phyloP scores from a whole-genome alignment of 1,139 yeast species.

The Candida tetrigidarum region DNA sequence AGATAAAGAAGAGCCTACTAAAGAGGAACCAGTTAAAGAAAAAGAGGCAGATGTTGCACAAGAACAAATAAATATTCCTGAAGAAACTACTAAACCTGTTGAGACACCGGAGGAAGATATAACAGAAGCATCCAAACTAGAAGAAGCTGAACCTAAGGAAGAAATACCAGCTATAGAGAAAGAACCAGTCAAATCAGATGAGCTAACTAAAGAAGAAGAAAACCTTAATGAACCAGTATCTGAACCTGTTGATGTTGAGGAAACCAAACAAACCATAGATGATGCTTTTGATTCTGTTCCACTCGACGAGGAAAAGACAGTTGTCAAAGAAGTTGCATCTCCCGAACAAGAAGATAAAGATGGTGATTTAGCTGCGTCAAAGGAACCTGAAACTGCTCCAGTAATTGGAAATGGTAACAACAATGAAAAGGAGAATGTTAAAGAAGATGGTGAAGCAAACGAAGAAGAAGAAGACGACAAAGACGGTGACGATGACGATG shows the following conservation, averaged over 20 bases:
- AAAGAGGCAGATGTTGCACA: conserved; percentile 6
- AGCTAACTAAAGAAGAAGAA: conserved; percentile 11
- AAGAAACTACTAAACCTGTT: background rate
- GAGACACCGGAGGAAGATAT: conserved; percentile 1
- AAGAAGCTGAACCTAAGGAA: conserved; percentile 7
- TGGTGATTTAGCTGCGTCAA: conserved; percentile 10
- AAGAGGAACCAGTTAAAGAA: conserved; percentile 10
- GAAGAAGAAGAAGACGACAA: conserved; percentile 14
- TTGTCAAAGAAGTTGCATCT: conserved; percentile 8
- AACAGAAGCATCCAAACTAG: conserved; percentile 9
- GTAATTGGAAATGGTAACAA: background rate
- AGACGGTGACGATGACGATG: conserved; percentile 6
- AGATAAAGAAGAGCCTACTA: conserved; percentile 21
- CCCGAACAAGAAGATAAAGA: conserved; percentile 12
- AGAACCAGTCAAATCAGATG: conserved; percentile 5
- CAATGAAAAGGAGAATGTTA: conserved; percentile 7
- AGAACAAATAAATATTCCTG: conserved; percentile 2
- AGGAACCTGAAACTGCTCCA: conserved; percentile 8
- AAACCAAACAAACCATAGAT: conserved; percentile 10
- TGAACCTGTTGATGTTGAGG: background rate
- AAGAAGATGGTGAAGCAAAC: conserved; percentile 11
- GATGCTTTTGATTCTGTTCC: conserved; percentile 16
- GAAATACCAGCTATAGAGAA: conserved; percentile 5
- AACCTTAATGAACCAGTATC: conserved; percentile 4
- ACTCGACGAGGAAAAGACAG: conserved; percentile 20